Percentiles rank a stretch among this genome's conserved stretches.
These are phyloP conservation scores for Blyttiomyces sp. DNA, from an alignment of 371 early-diverging fungal genomes.

Conservation along the genomic window DNA sequence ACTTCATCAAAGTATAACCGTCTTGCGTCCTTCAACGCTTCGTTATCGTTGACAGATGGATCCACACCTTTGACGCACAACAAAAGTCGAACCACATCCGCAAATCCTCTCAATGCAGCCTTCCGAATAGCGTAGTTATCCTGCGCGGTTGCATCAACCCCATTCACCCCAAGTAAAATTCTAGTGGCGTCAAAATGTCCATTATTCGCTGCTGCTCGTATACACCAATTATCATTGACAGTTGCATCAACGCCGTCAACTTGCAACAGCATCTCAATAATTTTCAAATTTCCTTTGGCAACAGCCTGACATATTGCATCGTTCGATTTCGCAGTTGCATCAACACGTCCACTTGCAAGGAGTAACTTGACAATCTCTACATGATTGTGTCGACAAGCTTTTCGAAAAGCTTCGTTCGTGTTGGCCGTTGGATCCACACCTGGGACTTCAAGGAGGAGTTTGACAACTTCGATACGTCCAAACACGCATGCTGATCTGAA, in stretches of 20 bases:
- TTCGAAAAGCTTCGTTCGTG: no score
- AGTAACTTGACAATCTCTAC: background rate
- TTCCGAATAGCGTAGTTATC: slow-evolving; percentile 2
- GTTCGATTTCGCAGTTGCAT: background rate
- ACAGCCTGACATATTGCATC: background rate
- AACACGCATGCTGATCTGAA: background rate
- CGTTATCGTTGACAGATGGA: background rate
- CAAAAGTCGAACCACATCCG: background rate
- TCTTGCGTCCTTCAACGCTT: background rate
- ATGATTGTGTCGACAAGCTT: no score
- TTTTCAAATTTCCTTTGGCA: background rate
- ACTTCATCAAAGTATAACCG: background rate
- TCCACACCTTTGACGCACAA: background rate
- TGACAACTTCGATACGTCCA: slow-evolving; percentile 10
- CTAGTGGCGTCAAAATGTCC: slow-evolving; percentile 4
- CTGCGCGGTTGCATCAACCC: background rate
- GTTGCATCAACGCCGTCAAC: slow-evolving; percentile 1
- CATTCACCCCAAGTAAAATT: background rate
- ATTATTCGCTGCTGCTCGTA: slow-evolving; percentile 2
- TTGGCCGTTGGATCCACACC: slow-evolving; percentile 7
- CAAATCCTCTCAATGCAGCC: background rate
- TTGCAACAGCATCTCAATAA: background rate
- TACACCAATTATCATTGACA: background rate
- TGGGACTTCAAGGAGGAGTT: slow-evolving; percentile 1
- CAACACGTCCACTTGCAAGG: background rate